Percentiles rank a stretch among this genome's conserved stretches.
phyloP scores from a whole-genome alignment of 1,284 basidiomycete species.

The Thelephora terrestris region DNA sequence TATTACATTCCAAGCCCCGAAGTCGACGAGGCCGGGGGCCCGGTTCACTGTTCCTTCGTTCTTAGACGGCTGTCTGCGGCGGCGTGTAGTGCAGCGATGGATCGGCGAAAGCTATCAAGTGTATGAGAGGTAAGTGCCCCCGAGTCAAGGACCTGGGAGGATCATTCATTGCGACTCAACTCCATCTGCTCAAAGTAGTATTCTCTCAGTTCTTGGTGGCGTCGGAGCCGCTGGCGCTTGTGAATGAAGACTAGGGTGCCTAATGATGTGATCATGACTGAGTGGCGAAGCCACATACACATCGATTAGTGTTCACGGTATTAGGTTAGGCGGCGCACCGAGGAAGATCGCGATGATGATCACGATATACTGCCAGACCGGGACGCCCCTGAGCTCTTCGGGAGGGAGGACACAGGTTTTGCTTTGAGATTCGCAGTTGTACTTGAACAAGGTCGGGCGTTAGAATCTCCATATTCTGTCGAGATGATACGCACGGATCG shows the following conservation, averaged over 20 bases:
- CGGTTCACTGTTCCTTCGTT: too few relatives aligned
- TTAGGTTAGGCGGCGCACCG: neutral
- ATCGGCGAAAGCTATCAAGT: constrained; percentile 15
- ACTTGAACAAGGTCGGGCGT: constrained; percentile 8
- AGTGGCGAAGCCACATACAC: neutral
- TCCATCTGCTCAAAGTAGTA: constrained; percentile 49
- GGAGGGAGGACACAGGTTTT: constrained; percentile 14
- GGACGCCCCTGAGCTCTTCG: constrained; percentile 24
- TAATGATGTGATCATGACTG: neutral
- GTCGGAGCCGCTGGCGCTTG: constrained; percentile 34
- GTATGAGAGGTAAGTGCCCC: neutral
- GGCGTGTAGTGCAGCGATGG: constrained; percentile 19
- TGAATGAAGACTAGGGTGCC: constrained; percentile 38
- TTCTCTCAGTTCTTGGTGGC: constrained; percentile 37
- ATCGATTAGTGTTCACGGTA: too few relatives aligned
- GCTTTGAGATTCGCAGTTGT: constrained; percentile 13
- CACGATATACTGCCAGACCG: constrained; percentile 36
- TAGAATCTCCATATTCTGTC: neutral
- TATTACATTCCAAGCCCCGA: too few relatives aligned
- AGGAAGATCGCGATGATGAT: constrained; percentile 32
- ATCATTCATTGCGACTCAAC: constrained; percentile 20
- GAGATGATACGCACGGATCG: constrained; percentile 24
- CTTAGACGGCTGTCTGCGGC: constrained; percentile 11
- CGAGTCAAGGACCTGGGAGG: neutral
- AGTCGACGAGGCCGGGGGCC: too few relatives aligned